phyloP scores from a whole-genome alignment of 2,329 filamentous ascomycete species.

The Penicillium psychrosexuale region DNA sequence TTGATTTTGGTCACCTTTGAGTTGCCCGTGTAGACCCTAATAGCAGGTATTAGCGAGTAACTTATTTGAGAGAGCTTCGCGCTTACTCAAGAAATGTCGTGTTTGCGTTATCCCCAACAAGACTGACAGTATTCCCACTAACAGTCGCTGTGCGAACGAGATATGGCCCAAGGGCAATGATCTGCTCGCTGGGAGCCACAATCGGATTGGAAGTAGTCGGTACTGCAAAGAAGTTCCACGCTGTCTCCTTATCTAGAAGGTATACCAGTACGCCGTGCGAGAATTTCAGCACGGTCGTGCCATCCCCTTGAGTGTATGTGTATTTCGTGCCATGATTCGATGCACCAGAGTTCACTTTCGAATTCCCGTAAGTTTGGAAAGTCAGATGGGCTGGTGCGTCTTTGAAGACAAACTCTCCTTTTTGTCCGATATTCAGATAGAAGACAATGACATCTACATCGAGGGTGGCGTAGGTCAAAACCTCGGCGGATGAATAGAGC shows the following conservation, averaged over 20 bases:
- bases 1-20: constrained; percentile 41
- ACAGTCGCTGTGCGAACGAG: constrained; percentile 44
- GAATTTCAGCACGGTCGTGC: constrained; percentile 49
- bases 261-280: constrained; percentile 52
- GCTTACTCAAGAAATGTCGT: constrained; percentile 41
- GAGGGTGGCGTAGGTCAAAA: constrained; percentile 46
- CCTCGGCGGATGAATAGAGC: constrained; percentile 52
- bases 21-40: constrained; percentile 42
- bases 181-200: constrained; percentile 47
- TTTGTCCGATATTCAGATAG: constrained; percentile 50
- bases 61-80: no score
- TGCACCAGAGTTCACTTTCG: constrained; percentile 32
- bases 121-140: constrained; percentile 31
- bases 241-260: constrained; percentile 53
- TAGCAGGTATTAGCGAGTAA: background rate
- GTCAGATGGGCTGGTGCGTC: constrained; percentile 31
- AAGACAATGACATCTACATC: constrained; percentile 48
- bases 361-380: constrained; percentile 43
- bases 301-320: constrained; percentile 49
- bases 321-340: constrained; percentile 36
- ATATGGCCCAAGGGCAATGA: constrained; percentile 47
- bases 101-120: constrained; percentile 44
- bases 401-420: constrained; percentile 52
- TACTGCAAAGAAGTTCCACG: constrained; percentile 58
- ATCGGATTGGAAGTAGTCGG: constrained; percentile 47